Percentiles rank a stretch among this genome's conserved stretches.
phyloP scores from a whole-genome alignment of 1,284 basidiomycete species.

The Flammula alnicola region DNA sequence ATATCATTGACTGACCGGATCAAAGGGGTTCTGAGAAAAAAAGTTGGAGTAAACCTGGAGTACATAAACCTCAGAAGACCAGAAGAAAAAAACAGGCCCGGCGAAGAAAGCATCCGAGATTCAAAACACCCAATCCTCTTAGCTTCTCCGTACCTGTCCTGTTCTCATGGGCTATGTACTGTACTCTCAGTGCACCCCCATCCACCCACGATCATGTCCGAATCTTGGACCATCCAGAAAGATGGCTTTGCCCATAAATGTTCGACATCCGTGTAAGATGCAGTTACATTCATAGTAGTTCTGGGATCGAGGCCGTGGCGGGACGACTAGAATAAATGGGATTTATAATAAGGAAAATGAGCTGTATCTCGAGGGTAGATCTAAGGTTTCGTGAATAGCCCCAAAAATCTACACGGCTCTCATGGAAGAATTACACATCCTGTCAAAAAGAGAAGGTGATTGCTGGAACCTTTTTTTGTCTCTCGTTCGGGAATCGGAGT shows the following conservation, averaged over 20 bases:
- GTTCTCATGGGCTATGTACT: conserved; percentile 10
- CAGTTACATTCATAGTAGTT: too few species aligned
- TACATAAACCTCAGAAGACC: not conserved
- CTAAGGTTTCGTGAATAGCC: conserved; percentile 12
- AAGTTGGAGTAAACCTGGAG: conserved; percentile 1
- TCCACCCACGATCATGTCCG: conserved; percentile 20
- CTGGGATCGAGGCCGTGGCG: too few species aligned
- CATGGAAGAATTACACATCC: conserved; percentile 3
- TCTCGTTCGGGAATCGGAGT: too few species aligned
- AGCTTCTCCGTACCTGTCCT: too few species aligned
- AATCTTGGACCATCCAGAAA: not conserved
- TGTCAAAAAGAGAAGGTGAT: not conserved
- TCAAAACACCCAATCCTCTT: too few species aligned
- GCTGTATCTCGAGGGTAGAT: conserved; percentile 8
- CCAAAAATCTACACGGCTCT: not conserved
- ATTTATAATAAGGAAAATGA: not conserved
- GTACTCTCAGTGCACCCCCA: too few species aligned
- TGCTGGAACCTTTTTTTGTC: too few species aligned
- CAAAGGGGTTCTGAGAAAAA: conserved; percentile 9
- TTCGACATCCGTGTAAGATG: not conserved
- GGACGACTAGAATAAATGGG: not conserved
- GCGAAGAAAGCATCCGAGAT: too few species aligned
- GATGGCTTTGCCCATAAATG: too few species aligned
- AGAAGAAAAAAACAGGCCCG: not conserved
- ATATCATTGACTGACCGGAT: conserved; percentile 18